Conservation (phyloP, 2,329 filamentous ascomycete genomes). For the Arthrobotrys sinensis region DNA sequence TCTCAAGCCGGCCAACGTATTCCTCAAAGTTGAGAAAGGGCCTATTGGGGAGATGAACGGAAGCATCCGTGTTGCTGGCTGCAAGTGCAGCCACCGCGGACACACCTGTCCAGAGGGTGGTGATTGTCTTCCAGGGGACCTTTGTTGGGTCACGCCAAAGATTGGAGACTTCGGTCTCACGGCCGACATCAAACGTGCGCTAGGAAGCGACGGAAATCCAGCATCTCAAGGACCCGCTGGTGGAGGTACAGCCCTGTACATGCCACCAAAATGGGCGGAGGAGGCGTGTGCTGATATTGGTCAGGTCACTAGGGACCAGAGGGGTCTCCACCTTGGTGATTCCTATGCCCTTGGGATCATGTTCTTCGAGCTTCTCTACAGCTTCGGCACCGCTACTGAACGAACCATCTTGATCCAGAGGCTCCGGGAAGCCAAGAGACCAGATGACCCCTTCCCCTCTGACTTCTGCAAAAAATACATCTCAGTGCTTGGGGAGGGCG, state of each 20-base stretch:
- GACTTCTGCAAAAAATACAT: slow-evolving; percentile 37
- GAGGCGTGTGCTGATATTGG: not conserved
- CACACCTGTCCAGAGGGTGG: slow-evolving; percentile 62
- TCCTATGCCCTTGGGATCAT: slow-evolving; percentile 76
- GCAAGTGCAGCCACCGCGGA: slow-evolving; percentile 67
- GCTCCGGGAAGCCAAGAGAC: slow-evolving; percentile 28
- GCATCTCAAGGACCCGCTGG: slow-evolving; percentile 74
- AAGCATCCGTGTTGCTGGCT: slow-evolving; percentile 70
- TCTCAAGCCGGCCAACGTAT: slow-evolving; percentile 79
- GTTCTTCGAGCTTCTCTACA: slow-evolving; percentile 75
- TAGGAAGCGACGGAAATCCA: slow-evolving; percentile 62
- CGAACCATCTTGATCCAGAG: slow-evolving; percentile 31
- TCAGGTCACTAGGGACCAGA: not conserved
- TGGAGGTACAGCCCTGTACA: slow-evolving; percentile 57
- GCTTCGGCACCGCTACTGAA: slow-evolving; percentile 69
- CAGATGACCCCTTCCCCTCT: slow-evolving; percentile 34
- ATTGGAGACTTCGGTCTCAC: slow-evolving; percentile 80
- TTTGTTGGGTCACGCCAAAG: slow-evolving; percentile 70
- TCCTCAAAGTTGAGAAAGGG: slow-evolving; percentile 71
- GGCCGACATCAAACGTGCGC: slow-evolving; percentile 71
- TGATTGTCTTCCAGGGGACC: slow-evolving; percentile 66
- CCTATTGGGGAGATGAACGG: slow-evolving; percentile 65
- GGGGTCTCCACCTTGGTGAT: slow-evolving; percentile 70
- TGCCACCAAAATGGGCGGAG: slow-evolving; percentile 50
- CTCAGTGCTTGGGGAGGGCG: not conserved